Conservation (phyloP, 1,284 basidiomycete genomes). For the Kwoniella shivajii region DNA sequence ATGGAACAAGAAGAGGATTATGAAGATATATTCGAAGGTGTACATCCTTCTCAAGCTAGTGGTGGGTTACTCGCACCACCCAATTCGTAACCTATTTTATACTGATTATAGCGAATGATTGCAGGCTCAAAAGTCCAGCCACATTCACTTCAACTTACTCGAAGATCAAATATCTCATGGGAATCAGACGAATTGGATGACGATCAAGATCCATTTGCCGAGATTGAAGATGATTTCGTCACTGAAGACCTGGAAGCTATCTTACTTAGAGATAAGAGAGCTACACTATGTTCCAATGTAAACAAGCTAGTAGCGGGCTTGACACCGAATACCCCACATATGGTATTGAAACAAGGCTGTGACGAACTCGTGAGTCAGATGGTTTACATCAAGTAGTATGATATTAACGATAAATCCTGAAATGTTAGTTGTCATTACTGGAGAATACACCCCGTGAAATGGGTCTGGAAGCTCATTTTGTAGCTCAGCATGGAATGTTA, state of each 20-base stretch:
- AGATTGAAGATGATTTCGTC: constrained; percentile 86
- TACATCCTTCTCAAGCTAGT: constrained; percentile 6
- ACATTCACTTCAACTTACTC: constrained; percentile 62
- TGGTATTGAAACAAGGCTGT: constrained; percentile 76
- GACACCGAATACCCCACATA: constrained; percentile 74
- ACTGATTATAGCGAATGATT: too few relatives aligned
- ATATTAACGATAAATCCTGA: not conserved
- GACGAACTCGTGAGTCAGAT: constrained; percentile 74
- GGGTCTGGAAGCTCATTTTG: constrained; percentile 87
- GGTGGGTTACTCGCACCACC: constrained; percentile 1
- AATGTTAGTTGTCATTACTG: constrained; percentile 69
- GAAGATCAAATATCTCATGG: constrained; percentile 84
- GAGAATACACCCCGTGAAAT: constrained; percentile 65
- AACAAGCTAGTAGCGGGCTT: constrained; percentile 84
- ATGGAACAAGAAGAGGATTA: constrained; percentile 83
- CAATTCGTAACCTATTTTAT: not conserved
- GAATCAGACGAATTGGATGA: constrained; percentile 79
- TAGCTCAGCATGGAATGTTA: constrained; percentile 90
- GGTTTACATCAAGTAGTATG: too few relatives aligned
- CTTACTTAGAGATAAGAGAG: constrained; percentile 84
- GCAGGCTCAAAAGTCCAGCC: not conserved
- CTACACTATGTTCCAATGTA: constrained; percentile 76
- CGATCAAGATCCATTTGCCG: constrained; percentile 91
- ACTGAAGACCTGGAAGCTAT: constrained; percentile 85
- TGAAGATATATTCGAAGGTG: constrained; percentile 75